Evolutionary conservation across 495 filamentous ascomycete genomes (phyloP), one percentile per base, ranked within the genome.

Genomic region (Talaromyces trachyspermus): DNA sequence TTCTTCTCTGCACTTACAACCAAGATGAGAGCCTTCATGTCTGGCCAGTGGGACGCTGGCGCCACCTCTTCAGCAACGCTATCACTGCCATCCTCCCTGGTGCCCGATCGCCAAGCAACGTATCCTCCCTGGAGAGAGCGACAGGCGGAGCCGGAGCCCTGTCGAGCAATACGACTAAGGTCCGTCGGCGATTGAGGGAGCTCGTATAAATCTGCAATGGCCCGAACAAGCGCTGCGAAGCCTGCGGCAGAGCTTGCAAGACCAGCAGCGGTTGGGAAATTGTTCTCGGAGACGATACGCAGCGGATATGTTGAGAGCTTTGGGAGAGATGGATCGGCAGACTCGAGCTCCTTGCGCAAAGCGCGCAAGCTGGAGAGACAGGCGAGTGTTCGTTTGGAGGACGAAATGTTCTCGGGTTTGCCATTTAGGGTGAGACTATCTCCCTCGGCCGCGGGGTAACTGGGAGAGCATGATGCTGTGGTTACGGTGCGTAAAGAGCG

Each of bases 251-350:
- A 92, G 39, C 81, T 86, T 19, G 92, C 92, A 15, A 98, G 82
- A 12, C 92, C 92, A n/a, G 92, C 92, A 23, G 92, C 92, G 19
- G 92, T 98, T 44, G 92, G 92, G 79, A 98, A 98, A 74, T 98
- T 98, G 77, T 98, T 98, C 65, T 88, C 83, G 49, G 84, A 88
- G 45, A 90, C 88, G 50, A 97, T 81, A 35, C 82, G 82, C 43
- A 98, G 78, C 18, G 85, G 81, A 52, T 81, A 73, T 41, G 68
- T 59, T 17, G 85, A 84, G 39, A 98, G 77, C 57, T 84, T 84
- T 4, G 92, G 89, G 15, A 94, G 75, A 17, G 81, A 78, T 0
- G 80, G 54, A 59, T 95, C 69, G 35, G 74, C 64, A 42, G 70
- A 69, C 61, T 98, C 92, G 62, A 96, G 74, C 8, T 72, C 64